Base-by-base conservation (phyloP, 2,329 filamentous ascomycete species). In the Fusarium cyanostomum region DNA sequence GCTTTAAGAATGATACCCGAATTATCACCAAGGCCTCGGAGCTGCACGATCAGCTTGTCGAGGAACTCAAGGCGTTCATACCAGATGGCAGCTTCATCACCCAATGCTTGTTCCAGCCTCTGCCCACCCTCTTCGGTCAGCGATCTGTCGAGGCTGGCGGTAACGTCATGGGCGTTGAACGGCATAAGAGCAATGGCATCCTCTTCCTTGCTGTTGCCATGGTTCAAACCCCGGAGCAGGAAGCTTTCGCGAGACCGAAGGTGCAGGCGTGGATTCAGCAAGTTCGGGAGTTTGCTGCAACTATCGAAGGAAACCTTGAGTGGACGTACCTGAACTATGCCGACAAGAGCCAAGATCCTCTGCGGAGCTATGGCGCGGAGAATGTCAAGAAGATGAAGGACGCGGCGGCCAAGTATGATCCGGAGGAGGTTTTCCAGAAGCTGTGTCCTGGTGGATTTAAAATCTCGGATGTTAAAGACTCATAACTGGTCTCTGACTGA, bases 371-470 rank as follows among this genome's bases (percentile, higher is more conserved):
- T 13, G 69, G 69, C 8, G 28, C n/a, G 6, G 63, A 63, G 11
- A 72, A 71, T 6, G 31, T 71, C 0, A 53, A 27, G 28, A 59
- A 59, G 26, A 68, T 72, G 52, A 60, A 55, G 16, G 50, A 68
- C 8, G 59, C 59, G 0, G 62, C 64, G 0, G 51, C 46, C 1
- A 71, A 71, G 5, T 62, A 68, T 8, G 73, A 74, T 39, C 63
- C 73, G 2, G 58, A 64, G 12, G 59, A 72, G 16, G 51, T 73
- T 10, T 67, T 77, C 4, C 71, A 75, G 26, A 68, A 53, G 11
- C 10, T 59, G 10, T 52, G 56, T 2, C 63, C 63, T n/a, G 63
- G 66, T 10, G 66, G 66, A 0, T 69, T 69, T 8, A 69, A 69
- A 31, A 49, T 68, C 3, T 67, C 60, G 3, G 41, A 69, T 6